Evolutionary conservation across 2,329 filamentous ascomycete genomes (phyloP).

Genomic region (Trichophyton equinum): DNA sequence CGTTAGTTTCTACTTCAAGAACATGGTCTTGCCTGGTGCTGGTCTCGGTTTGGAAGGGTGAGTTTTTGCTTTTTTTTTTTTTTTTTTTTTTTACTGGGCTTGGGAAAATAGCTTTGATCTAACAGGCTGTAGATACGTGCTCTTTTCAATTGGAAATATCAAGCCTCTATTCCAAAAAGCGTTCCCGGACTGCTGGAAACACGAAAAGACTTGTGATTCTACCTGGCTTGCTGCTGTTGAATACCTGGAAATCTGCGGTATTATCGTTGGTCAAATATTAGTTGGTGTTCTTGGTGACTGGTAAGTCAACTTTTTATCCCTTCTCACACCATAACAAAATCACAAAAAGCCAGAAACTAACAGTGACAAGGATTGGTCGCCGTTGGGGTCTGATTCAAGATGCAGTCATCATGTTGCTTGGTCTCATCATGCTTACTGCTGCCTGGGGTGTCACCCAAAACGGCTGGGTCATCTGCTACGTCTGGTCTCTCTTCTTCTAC

Average conservation of each 20-base stretch:
- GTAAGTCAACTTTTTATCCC: conserved; percentile 22
- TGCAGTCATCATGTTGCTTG: conserved; percentile 84
- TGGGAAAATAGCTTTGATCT: not conserved
- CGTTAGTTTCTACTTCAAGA: conserved; percentile 73
- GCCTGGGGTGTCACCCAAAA: conserved; percentile 78
- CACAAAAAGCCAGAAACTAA: not conserved
- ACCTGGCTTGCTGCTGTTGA: conserved; percentile 77
- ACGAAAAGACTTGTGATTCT: conserved; percentile 52
- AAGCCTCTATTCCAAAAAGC: conserved; percentile 64
- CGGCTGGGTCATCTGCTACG: conserved; percentile 96
- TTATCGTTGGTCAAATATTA: conserved; percentile 82
- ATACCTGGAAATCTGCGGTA: conserved; percentile 86
- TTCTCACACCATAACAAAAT: no score
- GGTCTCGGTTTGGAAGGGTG: conserved; percentile 79
- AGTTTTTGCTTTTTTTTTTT: conserved; percentile 15
- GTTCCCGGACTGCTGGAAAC: conserved; percentile 69
- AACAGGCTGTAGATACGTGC: conserved; percentile 54
- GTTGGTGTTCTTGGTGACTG: conserved; percentile 71
- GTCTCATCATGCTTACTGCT: conserved; percentile 80
- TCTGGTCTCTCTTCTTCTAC: conserved; percentile 89
- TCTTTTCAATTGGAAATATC: conserved; percentile 94
- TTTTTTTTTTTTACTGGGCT: not conserved
- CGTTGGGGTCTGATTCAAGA: conserved; percentile 95
- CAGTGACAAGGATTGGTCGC: conserved; percentile 57
- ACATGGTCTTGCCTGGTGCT: conserved; percentile 83